Base-by-base conservation (phyloP, 352 stramenopile genomes). In the Phytophthora pini region DNA sequence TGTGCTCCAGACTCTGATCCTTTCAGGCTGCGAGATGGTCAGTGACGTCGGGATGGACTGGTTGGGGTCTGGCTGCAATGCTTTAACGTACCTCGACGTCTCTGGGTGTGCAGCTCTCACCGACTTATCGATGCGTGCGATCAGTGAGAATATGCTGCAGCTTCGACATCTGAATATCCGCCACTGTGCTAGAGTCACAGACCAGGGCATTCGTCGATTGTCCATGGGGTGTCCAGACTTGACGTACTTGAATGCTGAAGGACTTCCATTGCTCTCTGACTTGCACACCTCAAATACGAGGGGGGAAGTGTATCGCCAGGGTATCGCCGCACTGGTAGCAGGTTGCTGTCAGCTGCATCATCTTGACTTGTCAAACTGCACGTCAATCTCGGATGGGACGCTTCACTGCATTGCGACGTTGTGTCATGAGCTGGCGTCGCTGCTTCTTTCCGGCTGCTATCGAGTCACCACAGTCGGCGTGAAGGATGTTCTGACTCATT, bases 1-100 rank as follows among this genome's bases (percentile, higher is more conserved):
- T 13, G 51, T 83, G 20, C 72, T 93, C 2, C 70, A 89, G 32
- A 82, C 61, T 7, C 52, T 90, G 2, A 65, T 78, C 17, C 61
- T 98, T 2, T 63, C 78, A n/a, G 94, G 95, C 15, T 98, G 93
- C 54, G 85, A 96, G 39, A 85, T 93, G 68, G 65, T 98, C 45
- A 96, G 89, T 6, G 94, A 98, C 68, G 94, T 97, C 13, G 94
- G 95, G 0, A 61, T 98, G 12, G 94, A 82, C 34, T 98, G 93
- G 93, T 61, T 98, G n/a, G 77, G 79, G 1, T 79, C 72, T 1
- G 89, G 91, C 12, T 97, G 89, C 31, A 76, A 79, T 34, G 90
- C 87, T 9, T 70, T 98, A 9, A 74, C 78, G n/a, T 65, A 88
- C 48, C 56, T 98, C 11, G 83, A 98, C 57, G 45, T 98, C 29